A percentile compares a stretch with the other conserved stretches of the same genome.
Conservation (phyloP, 1,284 basidiomycete species). For the Erythrobasidium hasegawianum region DNA sequence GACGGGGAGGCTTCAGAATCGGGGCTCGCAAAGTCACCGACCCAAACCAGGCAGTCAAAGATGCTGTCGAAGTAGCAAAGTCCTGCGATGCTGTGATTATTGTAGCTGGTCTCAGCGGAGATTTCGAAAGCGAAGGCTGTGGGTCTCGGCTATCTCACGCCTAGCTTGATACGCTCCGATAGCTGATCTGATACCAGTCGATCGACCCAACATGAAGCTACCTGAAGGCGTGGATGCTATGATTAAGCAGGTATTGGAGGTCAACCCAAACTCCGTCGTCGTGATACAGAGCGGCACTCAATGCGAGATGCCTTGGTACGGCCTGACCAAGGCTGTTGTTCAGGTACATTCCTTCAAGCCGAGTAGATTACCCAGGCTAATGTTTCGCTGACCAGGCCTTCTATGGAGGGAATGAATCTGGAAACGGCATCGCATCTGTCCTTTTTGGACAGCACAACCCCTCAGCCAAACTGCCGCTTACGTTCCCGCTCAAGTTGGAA, state of each 20-base stretch:
- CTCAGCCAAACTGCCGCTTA: slow-evolving; percentile 71
- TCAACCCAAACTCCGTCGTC: slow-evolving; percentile 67
- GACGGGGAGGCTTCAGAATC: slow-evolving; percentile 7
- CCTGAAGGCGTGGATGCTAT: slow-evolving; percentile 70
- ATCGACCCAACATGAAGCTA: slow-evolving; percentile 47
- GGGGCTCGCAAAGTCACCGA: slow-evolving; percentile 47
- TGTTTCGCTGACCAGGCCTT: slow-evolving; percentile 3
- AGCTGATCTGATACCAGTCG: no score
- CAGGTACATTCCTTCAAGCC: slow-evolving; percentile 17
- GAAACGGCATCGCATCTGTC: slow-evolving; percentile 73
- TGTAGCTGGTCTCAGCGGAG: slow-evolving; percentile 66
- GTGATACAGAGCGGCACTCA: slow-evolving; percentile 70
- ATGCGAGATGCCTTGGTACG: slow-evolving; percentile 69
- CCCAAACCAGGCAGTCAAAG: slow-evolving; percentile 57
- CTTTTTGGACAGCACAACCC: slow-evolving; percentile 75
- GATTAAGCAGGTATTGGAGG: slow-evolving; percentile 60
- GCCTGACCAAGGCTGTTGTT: slow-evolving; percentile 45
- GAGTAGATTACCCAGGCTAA: background rate
- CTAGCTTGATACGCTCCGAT: no score
- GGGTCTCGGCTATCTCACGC: no score
- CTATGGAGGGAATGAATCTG: slow-evolving; percentile 77
- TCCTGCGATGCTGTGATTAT: slow-evolving; percentile 67
- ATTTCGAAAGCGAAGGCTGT: slow-evolving; percentile 64
- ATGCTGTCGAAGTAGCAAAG: slow-evolving; percentile 61
- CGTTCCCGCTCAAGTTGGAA: slow-evolving; percentile 54